phyloP scores from a whole-genome alignment of 2,329 filamentous ascomycete species.

The Verticillium nubilum region DNA sequence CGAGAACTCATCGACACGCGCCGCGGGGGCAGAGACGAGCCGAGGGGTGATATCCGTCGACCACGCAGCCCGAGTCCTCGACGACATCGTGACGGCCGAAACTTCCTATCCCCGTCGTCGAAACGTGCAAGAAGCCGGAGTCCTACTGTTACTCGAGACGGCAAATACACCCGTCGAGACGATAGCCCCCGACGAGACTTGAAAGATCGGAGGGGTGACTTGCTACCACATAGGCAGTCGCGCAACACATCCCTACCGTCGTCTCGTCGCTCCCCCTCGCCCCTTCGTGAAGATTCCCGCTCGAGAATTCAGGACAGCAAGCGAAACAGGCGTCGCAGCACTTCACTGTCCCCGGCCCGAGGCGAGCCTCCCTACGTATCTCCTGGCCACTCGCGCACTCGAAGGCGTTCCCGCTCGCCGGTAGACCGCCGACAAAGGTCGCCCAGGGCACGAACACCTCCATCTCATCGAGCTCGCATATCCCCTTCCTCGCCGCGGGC shows the following conservation, averaged over 20 bases:
- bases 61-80: conserved; percentile 2
- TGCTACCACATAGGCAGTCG: not conserved
- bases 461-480: conserved; percentile 1
- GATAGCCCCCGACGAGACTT: conserved; percentile 8
- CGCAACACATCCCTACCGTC: conserved; percentile 1
- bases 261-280: conserved; percentile 6
- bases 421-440: conserved; percentile 4
- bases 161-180: conserved; percentile 8
- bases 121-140: conserved; percentile 12
- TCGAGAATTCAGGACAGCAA: conserved; percentile 2
- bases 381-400: conserved; percentile 7
- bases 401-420: conserved; percentile 7
- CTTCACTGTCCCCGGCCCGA: conserved; percentile 9
- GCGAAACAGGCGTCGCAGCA: conserved; percentile 6
- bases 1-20: conserved; percentile 7
- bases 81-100: not conserved
- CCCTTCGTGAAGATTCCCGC: conserved; percentile 4
- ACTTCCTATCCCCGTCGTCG: conserved; percentile 3
- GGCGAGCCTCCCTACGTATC: not conserved
- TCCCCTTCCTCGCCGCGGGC: conserved; percentile 5
- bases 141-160: not conserved
- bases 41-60: conserved; percentile 6
- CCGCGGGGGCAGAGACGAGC: conserved; percentile 7
- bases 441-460: conserved; percentile 2
- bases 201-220: conserved; percentile 1